Percentiles rank a stretch among this genome's conserved stretches.
Evolutionary conservation across 2,329 filamentous ascomycete species (phyloP).

Genomic region (Hymenoscyphus repandus): DNA sequence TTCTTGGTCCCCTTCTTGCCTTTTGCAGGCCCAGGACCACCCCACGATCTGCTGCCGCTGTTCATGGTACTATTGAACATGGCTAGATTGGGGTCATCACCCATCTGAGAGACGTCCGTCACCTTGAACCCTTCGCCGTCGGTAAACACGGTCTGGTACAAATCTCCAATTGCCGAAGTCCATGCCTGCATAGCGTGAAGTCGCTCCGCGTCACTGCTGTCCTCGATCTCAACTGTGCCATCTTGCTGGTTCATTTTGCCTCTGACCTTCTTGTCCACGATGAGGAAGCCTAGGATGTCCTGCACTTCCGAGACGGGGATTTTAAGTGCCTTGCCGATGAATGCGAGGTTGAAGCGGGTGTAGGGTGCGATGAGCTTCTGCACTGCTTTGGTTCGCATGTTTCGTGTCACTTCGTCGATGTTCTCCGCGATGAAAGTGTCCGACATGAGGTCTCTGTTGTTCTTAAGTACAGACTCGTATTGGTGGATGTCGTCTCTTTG

Average conservation of each 20-base stretch:
- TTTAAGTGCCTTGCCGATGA: slow-evolving; percentile 83
- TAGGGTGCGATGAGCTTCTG: slow-evolving; percentile 92
- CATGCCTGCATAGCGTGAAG: slow-evolving; percentile 69
- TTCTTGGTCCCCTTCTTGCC: slow-evolving; percentile 10
- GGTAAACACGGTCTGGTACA: slow-evolving; percentile 70
- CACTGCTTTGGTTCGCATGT: slow-evolving; percentile 95
- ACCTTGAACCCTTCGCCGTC: slow-evolving; percentile 65
- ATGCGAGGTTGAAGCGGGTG: slow-evolving; percentile 80
- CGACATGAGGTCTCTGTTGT: slow-evolving; percentile 81
- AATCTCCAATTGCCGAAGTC: slow-evolving; percentile 59
- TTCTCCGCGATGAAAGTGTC: slow-evolving; percentile 98
- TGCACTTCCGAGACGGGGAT: slow-evolving; percentile 83
- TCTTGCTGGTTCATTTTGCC: slow-evolving; percentile 87
- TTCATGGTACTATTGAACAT: not conserved
- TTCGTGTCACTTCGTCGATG: slow-evolving; percentile 96
- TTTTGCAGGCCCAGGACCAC: not conserved
- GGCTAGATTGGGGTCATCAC: not conserved
- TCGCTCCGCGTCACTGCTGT: slow-evolving; percentile 67
- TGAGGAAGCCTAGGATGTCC: slow-evolving; percentile 92
- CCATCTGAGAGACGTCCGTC: not conserved
- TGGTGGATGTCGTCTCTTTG: slow-evolving; percentile 89
- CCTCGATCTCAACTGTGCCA: slow-evolving; percentile 77
- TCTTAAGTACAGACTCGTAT: slow-evolving; percentile 82
- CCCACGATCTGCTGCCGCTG: slow-evolving; percentile 1
- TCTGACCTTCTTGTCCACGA: slow-evolving; percentile 80